Evolutionary conservation across 352 stramenopile genomes (phyloP), one percentile per base, ranked within the genome.

Genomic region (Phytophthora pseudosyringae): DNA sequence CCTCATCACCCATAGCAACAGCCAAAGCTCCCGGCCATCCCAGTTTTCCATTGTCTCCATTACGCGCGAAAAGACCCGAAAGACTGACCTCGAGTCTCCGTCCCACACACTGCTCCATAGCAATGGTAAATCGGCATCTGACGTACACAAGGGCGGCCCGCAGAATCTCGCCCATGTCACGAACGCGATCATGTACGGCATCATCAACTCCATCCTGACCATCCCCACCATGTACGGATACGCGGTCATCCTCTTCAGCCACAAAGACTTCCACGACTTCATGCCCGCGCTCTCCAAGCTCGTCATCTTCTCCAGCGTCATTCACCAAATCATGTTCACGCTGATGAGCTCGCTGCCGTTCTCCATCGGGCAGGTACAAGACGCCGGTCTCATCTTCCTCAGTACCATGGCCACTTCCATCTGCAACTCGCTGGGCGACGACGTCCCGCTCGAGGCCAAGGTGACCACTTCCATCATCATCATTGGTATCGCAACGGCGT

Each of bases 361-460:
- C 76, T 94, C 97, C 16, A 98, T 99, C 26, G 97, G 97, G 5
- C 96, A 98, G 67, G 97, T 99, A 1, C 97, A 99, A 67, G 96
- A 99, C 73, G 95, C 96, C n/a, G 97, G 97, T 0, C 84, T 99
- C 5, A 99, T 99, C 69, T 99, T 99, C 69, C 78, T 99, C 16
- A 94, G 78, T 35, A 83, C 85, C 43, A 99, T 99, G 65, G 90
- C 97, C 0, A 88, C 72, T 67, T 98, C 83, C 68, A 91, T 93
- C 50, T 97, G 68, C 75, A 81, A 69, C 54, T 83, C 64, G 69
- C 60, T 98, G 18, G 74, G 90, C 10, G 76, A 86, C 9, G 57
- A 84, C n/a, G 79, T 78, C 1, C 39, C 75, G 21, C 44, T 88
- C 3, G 75, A 92, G 33, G 76, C 83, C 26, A 92, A 92, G 49